Conservation (phyloP, 225 moss, liverwort and hornwort genomes). For the Marchantia paleacea region DNA sequence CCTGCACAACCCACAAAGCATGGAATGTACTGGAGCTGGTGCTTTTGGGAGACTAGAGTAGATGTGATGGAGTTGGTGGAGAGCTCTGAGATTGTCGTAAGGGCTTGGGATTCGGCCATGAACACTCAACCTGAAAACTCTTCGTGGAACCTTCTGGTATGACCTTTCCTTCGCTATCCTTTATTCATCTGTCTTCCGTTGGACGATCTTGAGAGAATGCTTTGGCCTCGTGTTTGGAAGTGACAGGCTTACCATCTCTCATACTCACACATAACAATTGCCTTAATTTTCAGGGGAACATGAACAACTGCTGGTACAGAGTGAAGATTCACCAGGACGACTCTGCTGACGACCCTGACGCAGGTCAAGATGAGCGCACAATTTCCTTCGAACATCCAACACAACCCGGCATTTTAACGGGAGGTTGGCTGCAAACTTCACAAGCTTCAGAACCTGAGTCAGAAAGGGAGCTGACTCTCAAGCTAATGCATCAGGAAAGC, state of each 20-base stretch:
- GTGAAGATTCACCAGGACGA: constrained; percentile 33
- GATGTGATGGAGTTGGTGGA: constrained; percentile 27
- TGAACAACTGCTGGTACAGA: constrained; percentile 53
- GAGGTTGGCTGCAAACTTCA: constrained; percentile 37
- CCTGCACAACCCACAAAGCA: constrained; percentile 30
- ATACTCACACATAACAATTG: not conserved
- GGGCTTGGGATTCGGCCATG: constrained; percentile 47
- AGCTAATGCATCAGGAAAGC: constrained; percentile 31
- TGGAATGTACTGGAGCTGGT: constrained; percentile 49
- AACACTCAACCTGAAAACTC: constrained; percentile 43
- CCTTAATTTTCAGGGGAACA: constrained; percentile 28
- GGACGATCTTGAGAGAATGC: not conserved
- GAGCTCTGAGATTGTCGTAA: constrained; percentile 33
- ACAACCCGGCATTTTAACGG: constrained; percentile 34
- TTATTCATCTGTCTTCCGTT: not conserved
- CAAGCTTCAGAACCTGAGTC: constrained; percentile 14
- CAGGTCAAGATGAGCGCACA: constrained; percentile 27
- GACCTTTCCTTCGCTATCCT: not conserved
- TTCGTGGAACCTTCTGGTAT: constrained; percentile 40
- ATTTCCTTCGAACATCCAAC: constrained; percentile 43
- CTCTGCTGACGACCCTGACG: constrained; percentile 18
- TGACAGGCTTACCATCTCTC: not conserved
- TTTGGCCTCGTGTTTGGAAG: not conserved
- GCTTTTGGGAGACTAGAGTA: constrained; percentile 39
- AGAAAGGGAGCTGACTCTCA: constrained; percentile 13